Evolutionary conservation across 2,329 filamentous ascomycete species (phyloP), one percentile per base, ranked within the genome.

Genomic region (Trichoderma simmonsii): DNA sequence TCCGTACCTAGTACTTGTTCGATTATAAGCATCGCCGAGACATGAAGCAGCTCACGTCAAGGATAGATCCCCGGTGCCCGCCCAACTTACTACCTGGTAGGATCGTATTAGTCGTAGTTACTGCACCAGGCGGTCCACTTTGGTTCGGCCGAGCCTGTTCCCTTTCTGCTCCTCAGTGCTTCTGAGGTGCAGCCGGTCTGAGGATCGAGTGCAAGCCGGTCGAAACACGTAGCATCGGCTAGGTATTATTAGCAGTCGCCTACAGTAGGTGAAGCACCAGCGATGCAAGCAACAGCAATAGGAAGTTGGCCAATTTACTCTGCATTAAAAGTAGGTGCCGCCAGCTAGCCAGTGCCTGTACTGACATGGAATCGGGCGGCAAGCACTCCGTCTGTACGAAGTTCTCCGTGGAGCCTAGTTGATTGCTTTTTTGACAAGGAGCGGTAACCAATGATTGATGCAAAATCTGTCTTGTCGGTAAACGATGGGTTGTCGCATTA

Each of bases 171-270:
- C 60, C 9, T 32, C 26, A 14, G n/a, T 61, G 9, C 36, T 43
- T 61, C 56, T 12, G 26, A 61, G 56, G 51, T 61, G 66, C 56
- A 60, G 65, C 65, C 54, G 54, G 65, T 51, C 28, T 28, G 28
- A 21, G 26, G 24, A 6, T 24, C 21, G 18, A 34, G 26, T 5
- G 28, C n/a, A 34, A 54, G 48, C 32, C 30, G 30, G 11, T 36
- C 28, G 56, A 51, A 34, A 69, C 66, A 69, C 66, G 66, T 69
- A 61, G 66, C 66, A 69, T 69, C 66, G 56, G 34, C 43, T 69
- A 61, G 54, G 64, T 28, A 43, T 59, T n/a, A n/a, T 11, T 39
- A 21, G 26, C 18, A 24, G 15, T 34, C 64, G 26, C 64, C 15
- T 36, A 32, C 32, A 43, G 51, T 59, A 43, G 51, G 18, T 30